Evolutionary conservation across 2,329 filamentous ascomycete genomes (phyloP).

Genomic region (Colletotrichum chrysophilum): DNA sequence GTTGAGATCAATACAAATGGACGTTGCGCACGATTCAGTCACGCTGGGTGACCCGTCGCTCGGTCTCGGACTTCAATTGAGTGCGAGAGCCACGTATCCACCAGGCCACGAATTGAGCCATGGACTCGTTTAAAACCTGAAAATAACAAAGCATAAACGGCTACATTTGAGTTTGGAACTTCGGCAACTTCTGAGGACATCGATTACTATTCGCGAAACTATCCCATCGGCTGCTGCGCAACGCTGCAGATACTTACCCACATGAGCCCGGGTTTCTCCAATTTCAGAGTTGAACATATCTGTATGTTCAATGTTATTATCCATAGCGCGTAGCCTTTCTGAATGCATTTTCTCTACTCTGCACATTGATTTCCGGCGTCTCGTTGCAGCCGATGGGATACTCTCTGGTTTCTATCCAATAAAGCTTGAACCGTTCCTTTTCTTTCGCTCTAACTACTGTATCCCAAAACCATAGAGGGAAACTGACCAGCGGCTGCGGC

Average conservation of each 20-base stretch:
- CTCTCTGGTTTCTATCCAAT: background rate
- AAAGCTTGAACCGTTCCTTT: background rate
- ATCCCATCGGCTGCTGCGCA: background rate
- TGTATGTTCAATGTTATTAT: background rate
- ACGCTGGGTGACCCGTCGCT: background rate
- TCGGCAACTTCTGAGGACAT: background rate
- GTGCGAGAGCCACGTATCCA: background rate
- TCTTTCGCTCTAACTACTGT: background rate
- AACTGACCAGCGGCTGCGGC: background rate
- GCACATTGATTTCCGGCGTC: background rate
- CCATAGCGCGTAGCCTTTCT: background rate
- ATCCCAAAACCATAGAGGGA: background rate
- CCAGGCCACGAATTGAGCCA: background rate
- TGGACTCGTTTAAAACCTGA: background rate
- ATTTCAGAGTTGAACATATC: background rate
- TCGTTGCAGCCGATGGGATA: background rate
- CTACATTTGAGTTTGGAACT: background rate
- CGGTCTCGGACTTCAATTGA: background rate
- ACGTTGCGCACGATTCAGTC: background rate
- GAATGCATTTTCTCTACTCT: background rate
- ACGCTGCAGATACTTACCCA: background rate
- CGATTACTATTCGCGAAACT: background rate
- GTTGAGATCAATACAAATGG: fast-evolving
- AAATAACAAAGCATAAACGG: background rate
- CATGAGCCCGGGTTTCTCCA: background rate